Conservation (phyloP, 192 early-diverging fungal genomes). For the Backusella sp. region DNA sequence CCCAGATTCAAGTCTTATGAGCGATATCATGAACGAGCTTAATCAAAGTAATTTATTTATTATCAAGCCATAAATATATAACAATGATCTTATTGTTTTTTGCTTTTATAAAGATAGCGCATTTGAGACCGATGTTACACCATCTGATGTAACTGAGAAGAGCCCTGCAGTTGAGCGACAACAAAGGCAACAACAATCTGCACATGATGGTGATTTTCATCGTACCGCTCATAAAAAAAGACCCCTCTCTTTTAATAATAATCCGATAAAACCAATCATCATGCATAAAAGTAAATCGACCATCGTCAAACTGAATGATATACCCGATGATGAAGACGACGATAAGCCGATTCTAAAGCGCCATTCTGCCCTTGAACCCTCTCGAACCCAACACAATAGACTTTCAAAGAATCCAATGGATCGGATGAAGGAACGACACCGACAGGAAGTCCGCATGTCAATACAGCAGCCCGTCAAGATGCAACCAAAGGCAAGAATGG, state of each 20-base stretch:
- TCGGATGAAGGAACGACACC: constrained; percentile 24
- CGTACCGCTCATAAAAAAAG: not conserved
- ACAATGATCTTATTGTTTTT: not conserved
- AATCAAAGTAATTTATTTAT: not conserved
- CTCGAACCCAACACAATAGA: not conserved
- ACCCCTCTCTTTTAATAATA: not conserved
- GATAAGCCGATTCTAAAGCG: not conserved
- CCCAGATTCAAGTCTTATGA: not conserved
- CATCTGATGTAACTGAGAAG: not conserved
- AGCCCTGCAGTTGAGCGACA: not conserved
- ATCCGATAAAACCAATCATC: not conserved
- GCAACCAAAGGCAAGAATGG: not conserved
- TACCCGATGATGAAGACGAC: not conserved
- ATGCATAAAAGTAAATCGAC: not conserved
- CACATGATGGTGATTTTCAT: not conserved
- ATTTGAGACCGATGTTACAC: not conserved
- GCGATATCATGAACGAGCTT: not conserved
- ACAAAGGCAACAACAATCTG: not conserved
- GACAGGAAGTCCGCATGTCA: constrained; percentile 12
- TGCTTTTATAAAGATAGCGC: not conserved
- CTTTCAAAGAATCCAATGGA: not conserved
- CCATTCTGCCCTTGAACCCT: not conserved
- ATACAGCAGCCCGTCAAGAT: not conserved
- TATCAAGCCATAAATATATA: not conserved
- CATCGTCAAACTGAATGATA: not conserved